Evolutionary conservation across 2,329 filamentous ascomycete genomes (phyloP), one percentile per base, ranked within the genome.

Genomic region (Cytospora piceae): DNA sequence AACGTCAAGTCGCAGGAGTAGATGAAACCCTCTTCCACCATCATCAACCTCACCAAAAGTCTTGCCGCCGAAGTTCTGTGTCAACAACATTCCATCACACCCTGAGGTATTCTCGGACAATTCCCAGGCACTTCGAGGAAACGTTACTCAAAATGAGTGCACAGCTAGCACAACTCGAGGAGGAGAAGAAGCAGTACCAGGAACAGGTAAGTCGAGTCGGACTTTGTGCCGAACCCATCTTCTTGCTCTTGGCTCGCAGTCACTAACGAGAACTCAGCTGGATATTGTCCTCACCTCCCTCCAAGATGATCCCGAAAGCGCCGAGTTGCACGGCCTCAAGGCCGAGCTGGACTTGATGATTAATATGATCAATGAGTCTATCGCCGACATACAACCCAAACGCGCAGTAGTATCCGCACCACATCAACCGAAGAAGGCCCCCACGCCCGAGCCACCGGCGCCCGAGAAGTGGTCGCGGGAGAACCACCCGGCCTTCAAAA

Each of bases 291-390:
- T 89, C 73, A 82, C 86, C 63, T 90, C 91, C 70, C 86, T 96
- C 65, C 88, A 90, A 77, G 88, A 91, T 77, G 92, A 95, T 73
- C 89, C 93, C 69, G 89, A 90, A 66, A 94, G 93, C 77, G 82
- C 82, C 73, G 93, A 94, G 78, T 87, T 96, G 73, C 84, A 89
- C 73, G 86, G 85, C 74, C 86, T 97, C 76, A 89, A 90, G 79
- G 82, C 86, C 76, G 93, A 96, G 83, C 87, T 97, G 80, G 86
- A 92, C 82, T 86, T 90, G 80, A 87, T 92, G 78, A 90, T 98
- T 78, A 84, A 85, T 76, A 85, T 93, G 72, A 87, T 93, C 78
- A 87, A 94, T 81, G 88, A 90, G 74, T 87, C 89, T 72, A 90
- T 97, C 77, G 89, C 90, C 80, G 91, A 95, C 78, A 84, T 95